These are phyloP conservation scores for Haplographium delicatum DNA, from an alignment of 495 filamentous ascomycete species.

Conservation along the genomic window DNA sequence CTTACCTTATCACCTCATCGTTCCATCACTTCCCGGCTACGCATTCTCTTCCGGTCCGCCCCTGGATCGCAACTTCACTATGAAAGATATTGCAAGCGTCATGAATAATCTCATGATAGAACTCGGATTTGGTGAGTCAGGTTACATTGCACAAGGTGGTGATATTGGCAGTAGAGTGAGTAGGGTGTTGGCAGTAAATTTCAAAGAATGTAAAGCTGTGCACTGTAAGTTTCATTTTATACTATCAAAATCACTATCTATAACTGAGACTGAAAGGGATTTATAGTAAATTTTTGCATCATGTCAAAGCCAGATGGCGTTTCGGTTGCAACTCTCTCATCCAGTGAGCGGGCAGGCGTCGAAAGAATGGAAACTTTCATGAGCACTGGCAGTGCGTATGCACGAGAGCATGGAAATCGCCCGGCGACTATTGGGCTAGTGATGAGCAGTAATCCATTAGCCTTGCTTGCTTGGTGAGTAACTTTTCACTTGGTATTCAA, in stretches of 20 bases:
- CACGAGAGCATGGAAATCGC: conserved; percentile 51
- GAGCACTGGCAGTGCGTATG: conserved; percentile 45
- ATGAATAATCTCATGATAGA: conserved; percentile 54
- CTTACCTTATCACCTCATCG: conserved; percentile 61
- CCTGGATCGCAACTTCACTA: conserved; percentile 41
- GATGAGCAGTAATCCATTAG: conserved; percentile 51
- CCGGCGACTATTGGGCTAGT: conserved; percentile 59
- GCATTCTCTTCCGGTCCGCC: conserved; percentile 50
- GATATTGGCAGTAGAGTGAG: conserved; percentile 56
- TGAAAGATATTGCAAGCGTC: conserved; percentile 38
- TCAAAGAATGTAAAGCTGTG: conserved; percentile 35
- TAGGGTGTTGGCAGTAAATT: conserved; percentile 31
- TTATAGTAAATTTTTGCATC: neutral
- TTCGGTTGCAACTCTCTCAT: conserved; percentile 18
- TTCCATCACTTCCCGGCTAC: conserved; percentile 61
- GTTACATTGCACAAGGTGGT: conserved; percentile 63
- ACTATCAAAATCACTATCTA: neutral
- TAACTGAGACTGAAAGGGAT: neutral
- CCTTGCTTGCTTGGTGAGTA: conserved; percentile 58
- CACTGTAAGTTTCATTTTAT: neutral
- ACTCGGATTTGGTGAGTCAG: conserved; percentile 48
- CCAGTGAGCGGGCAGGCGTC: conserved; percentile 32
- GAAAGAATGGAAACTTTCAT: conserved; percentile 32
- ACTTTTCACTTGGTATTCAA: conserved; percentile 8
- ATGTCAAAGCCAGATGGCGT: neutral